These are phyloP conservation scores for Debaryomyces udenii DNA, from an alignment of 1,139 yeast species.

Conservation along the genomic window DNA sequence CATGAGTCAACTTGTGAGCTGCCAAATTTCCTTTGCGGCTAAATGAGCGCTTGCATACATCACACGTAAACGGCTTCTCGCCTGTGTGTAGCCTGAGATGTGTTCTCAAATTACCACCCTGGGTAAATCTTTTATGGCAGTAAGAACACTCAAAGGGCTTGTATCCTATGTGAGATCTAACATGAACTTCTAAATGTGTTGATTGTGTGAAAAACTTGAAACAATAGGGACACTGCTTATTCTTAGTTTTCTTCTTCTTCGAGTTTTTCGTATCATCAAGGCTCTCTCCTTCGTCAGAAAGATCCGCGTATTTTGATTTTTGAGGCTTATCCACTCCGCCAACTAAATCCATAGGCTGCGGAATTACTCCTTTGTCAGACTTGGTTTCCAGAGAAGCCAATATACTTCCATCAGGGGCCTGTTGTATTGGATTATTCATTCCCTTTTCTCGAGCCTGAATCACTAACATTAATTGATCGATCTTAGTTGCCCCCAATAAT, in stretches of 20 bases:
- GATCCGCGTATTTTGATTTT: conserved; percentile 27
- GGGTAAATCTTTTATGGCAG: conserved; percentile 84
- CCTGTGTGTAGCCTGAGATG: conserved; percentile 91
- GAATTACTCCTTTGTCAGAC: conserved; percentile 43
- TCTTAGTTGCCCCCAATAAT: conserved; percentile 80
- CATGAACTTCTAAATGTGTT: conserved; percentile 78
- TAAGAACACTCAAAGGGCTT: conserved; percentile 79
- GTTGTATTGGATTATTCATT: conserved; percentile 59
- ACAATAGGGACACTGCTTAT: conserved; percentile 72
- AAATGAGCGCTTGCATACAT: conserved; percentile 69
- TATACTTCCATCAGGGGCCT: conserved; percentile 64
- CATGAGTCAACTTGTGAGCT: conserved; percentile 83
- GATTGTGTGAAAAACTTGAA: conserved; percentile 70
- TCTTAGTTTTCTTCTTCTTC: conserved; percentile 45
- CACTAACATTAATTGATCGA: conserved; percentile 86
- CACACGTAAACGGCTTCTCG: conserved; percentile 83
- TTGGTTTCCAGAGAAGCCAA: conserved; percentile 33
- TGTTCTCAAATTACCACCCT: conserved; percentile 88
- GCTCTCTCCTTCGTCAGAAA: conserved; percentile 19
- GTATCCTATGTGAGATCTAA: conserved; percentile 74
- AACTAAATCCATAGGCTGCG: conserved; percentile 67
- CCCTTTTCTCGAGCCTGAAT: conserved; percentile 86
- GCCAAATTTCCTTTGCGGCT: conserved; percentile 90
- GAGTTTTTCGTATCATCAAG: conserved; percentile 24
- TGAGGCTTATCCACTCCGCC: conserved; percentile 81